A percentile compares a stretch with the other conserved stretches of the same genome.
Evolutionary conservation across 345 rosid species (phyloP).

Genomic region (Nephelium lappaceum): DNA sequence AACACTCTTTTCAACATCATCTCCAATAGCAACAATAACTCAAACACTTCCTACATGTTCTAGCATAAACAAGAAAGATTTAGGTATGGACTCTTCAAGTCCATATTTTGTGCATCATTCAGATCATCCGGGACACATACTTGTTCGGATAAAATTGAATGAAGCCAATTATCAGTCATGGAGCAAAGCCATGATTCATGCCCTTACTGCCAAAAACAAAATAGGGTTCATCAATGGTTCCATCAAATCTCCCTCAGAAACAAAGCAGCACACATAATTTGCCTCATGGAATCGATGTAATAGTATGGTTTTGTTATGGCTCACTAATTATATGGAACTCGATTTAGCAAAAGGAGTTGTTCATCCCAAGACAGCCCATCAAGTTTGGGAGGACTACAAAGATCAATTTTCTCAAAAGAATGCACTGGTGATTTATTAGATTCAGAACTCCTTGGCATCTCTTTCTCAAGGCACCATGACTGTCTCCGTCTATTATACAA

Average conservation of each 20-base stretch:
- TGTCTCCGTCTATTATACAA: not conserved
- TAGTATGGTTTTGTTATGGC: slow-evolving; percentile 13
- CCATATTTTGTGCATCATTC: slow-evolving; percentile 2
- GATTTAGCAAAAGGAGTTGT: slow-evolving; percentile 12
- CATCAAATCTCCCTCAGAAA: not conserved
- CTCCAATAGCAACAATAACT: too few species aligned
- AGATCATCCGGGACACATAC: not conserved
- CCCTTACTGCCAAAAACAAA: not conserved
- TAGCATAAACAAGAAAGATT: too few species aligned
- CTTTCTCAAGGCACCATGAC: slow-evolving; percentile 17
- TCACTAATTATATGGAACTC: slow-evolving; percentile 8
- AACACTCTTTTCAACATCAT: too few species aligned
- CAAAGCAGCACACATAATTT: not conserved
- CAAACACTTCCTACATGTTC: too few species aligned
- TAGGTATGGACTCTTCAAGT: too few species aligned
- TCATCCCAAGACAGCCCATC: not conserved
- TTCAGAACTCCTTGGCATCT: slow-evolving; percentile 4
- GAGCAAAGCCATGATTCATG: not conserved
- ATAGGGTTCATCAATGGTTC: not conserved
- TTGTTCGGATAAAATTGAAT: not conserved
- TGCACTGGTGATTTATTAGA: not conserved
- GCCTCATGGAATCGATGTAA: not conserved
- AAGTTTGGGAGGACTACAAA: slow-evolving; percentile 21
- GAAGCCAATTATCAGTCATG: not conserved
- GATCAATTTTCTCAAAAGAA: slow-evolving; percentile 17